Evolutionary conservation across 345 rosid genomes (phyloP).

Genomic region (Kernera saxatilis): DNA sequence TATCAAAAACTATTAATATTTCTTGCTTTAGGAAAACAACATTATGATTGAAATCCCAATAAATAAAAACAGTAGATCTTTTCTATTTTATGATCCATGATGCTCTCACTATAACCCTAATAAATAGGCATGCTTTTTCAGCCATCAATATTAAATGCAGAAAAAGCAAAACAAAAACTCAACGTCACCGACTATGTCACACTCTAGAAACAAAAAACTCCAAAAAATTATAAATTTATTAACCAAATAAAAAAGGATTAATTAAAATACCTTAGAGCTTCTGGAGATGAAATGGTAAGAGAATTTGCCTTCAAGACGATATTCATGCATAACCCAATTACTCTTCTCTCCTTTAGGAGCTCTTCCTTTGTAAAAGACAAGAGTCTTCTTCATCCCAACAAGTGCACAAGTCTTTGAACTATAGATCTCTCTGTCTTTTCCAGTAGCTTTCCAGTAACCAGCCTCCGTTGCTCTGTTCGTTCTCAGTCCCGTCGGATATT

Average conservation of each 20-base stretch:
- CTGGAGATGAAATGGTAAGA: slow-evolving; percentile 80
- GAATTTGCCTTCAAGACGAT: slow-evolving; percentile 92
- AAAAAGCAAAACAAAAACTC: background rate
- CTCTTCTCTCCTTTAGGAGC: slow-evolving; percentile 95
- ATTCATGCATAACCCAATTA: slow-evolving; percentile 98
- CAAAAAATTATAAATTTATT: background rate
- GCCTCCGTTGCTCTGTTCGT: slow-evolving; percentile 95
- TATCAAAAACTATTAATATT: background rate
- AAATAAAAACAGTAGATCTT: slow-evolving; percentile 17
- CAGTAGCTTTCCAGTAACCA: slow-evolving; percentile 98
- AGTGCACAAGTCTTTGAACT: slow-evolving; percentile 86
- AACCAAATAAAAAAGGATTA: background rate
- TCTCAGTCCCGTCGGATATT: slow-evolving; percentile 89
- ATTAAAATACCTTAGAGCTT: slow-evolving; percentile 59
- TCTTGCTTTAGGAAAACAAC: slow-evolving; percentile 11
- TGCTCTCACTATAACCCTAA: slow-evolving; percentile 19
- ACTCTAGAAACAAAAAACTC: background rate
- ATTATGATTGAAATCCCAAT: slow-evolving; percentile 30
- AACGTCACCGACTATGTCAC: slow-evolving; percentile 33
- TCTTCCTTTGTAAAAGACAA: slow-evolving; percentile 86
- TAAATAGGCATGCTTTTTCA: slow-evolving; percentile 25
- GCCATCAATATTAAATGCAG: slow-evolving; percentile 27
- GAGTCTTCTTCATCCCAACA: slow-evolving; percentile 97
- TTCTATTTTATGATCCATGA: slow-evolving; percentile 16
- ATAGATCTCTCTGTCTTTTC: slow-evolving; percentile 82